A percentile compares a stretch with the other conserved stretches of the same genome.
These are phyloP conservation scores for Fusarium sp. DNA, from an alignment of 2,329 filamentous ascomycete genomes.

Conservation along the genomic window DNA sequence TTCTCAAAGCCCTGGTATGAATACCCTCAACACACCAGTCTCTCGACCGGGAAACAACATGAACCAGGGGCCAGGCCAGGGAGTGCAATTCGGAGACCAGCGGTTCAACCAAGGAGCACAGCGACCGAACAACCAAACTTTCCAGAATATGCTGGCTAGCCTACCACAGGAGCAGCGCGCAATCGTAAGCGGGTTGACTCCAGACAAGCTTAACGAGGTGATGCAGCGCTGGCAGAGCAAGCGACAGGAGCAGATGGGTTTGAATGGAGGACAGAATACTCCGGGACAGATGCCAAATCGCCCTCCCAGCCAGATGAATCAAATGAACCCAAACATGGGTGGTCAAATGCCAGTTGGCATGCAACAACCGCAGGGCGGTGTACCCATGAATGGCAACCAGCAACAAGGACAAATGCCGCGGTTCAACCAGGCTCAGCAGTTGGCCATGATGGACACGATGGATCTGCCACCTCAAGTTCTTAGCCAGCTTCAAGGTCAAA, in stretches of 20 bases:
- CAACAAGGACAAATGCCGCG: conserved; percentile 49
- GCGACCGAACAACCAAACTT: conserved; percentile 57
- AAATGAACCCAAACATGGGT: conserved; percentile 51
- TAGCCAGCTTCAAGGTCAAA: conserved; percentile 42
- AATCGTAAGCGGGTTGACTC: conserved; percentile 58
- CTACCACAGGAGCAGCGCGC: conserved; percentile 62
- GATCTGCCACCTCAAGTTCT: conserved; percentile 58
- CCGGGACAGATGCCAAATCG: conserved; percentile 52
- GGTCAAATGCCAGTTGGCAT: conserved; percentile 49
- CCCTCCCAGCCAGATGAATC: conserved; percentile 49
- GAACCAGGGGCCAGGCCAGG: conserved; percentile 59
- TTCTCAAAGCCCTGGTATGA: conserved; percentile 71
- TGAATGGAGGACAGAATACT: conserved; percentile 51
- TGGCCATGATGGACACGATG: conserved; percentile 61
- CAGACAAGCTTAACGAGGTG: conserved; percentile 65
- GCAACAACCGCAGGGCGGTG: conserved; percentile 50
- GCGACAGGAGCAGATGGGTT: conserved; percentile 52
- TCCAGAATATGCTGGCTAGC: conserved; percentile 58
- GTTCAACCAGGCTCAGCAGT: conserved; percentile 50
- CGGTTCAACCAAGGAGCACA: conserved; percentile 67
- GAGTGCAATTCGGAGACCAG: conserved; percentile 62
- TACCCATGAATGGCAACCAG: conserved; percentile 46
- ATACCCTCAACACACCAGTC: conserved; percentile 66
- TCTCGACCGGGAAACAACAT: conserved; percentile 59
- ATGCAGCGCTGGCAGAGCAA: conserved; percentile 62